Percentiles rank a stretch among this genome's conserved stretches.
Conservation (phyloP, 208 protist genomes). For the Lotmaria passim region DNA sequence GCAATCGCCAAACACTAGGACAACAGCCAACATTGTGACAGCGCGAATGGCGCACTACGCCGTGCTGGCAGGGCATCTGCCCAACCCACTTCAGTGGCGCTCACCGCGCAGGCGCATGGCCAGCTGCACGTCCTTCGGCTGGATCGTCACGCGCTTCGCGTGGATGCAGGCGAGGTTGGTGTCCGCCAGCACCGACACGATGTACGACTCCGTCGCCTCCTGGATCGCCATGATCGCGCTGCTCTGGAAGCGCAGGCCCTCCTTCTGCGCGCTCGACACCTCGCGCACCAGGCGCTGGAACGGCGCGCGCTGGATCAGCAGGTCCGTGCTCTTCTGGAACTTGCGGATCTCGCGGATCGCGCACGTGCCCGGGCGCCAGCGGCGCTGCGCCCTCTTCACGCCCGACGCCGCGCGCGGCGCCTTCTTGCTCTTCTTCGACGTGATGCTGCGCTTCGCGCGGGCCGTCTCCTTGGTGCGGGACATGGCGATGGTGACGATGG, state of each 20-base stretch:
- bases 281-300: no score
- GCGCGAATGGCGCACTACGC: not conserved
- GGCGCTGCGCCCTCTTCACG: conserved; percentile 98
- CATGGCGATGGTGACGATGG: conserved; percentile 62
- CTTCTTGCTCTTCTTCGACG: conserved; percentile 97
- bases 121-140: conserved; percentile 75
- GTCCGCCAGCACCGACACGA: no score
- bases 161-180: no score
- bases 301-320: no score
- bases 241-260: no score
- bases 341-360: no score
- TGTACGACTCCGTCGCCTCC: no score
- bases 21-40: not conserved
- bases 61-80: not conserved
- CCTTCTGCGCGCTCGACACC: no score
- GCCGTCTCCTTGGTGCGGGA: conserved; percentile 98
- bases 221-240: no score
- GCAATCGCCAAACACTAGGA: not conserved
- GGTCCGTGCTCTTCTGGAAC: no score
- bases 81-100: conserved; percentile 32
- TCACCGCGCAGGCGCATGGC: conserved; percentile 47
- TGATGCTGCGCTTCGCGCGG: conserved; percentile 97
- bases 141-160: no score
- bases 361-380: no score
- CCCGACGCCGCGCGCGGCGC: conserved; percentile 94